These are phyloP conservation scores for Leccinum griseonigrum DNA, from an alignment of 1,284 basidiomycete species.

Conservation along the genomic window DNA sequence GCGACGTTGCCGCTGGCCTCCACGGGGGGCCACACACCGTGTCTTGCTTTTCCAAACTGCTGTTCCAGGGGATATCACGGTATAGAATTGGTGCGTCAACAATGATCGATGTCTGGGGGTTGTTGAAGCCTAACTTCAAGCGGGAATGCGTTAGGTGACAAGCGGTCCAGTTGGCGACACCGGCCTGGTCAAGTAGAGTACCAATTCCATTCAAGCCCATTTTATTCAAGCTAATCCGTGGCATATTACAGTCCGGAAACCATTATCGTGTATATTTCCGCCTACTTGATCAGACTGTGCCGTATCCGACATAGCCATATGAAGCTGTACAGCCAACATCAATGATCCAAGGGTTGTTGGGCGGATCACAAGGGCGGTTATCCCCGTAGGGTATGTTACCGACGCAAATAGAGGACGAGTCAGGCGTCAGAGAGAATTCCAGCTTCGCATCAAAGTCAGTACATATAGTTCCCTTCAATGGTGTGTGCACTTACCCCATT, in stretches of 20 bases:
- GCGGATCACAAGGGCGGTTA: conserved; percentile 10
- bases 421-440: conserved; percentile 4
- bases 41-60: neutral
- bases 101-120: too few relatives aligned
- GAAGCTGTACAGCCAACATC: conserved; percentile 9
- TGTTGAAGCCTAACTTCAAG: too few relatives aligned
- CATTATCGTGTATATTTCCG: neutral
- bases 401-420: conserved; percentile 11
- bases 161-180: too few relatives aligned
- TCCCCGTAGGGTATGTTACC: conserved; percentile 4
- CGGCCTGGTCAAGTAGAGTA: too few relatives aligned
- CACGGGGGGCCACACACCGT: neutral
- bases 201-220: neutral
- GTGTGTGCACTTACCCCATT: neutral
- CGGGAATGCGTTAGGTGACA: too few relatives aligned
- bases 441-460: neutral
- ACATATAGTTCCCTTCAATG: neutral
- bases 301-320: conserved; percentile 15
- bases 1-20: neutral
- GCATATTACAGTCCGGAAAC: neutral
- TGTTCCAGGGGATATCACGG: neutral
- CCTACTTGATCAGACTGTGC: neutral
- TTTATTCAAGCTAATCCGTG: neutral
- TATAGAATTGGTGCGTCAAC: neutral
- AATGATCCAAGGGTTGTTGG: conserved; percentile 18